These are phyloP conservation scores for Fonsecaea nubica DNA, from an alignment of 2,329 filamentous ascomycete species.

Conservation along the genomic window DNA sequence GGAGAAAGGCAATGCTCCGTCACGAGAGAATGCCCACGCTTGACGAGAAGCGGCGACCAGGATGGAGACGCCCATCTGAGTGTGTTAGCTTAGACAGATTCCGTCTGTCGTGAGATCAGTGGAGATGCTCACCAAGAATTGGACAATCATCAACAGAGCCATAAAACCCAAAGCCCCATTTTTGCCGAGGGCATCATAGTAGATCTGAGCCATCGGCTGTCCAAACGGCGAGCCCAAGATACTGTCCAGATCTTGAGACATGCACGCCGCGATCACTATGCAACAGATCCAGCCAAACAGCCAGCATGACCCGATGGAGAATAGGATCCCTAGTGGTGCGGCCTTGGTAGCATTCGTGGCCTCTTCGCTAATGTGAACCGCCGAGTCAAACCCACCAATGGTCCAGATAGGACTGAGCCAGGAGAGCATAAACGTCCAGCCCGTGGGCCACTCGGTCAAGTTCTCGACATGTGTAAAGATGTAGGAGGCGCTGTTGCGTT, in stretches of 20 bases:
- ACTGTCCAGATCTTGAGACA: conserved; percentile 59
- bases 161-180: conserved; percentile 65
- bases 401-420: conserved; percentile 70
- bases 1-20: conserved; percentile 67
- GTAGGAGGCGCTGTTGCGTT: conserved; percentile 53
- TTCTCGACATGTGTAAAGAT: conserved; percentile 66
- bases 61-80: conserved; percentile 40
- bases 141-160: conserved; percentile 64
- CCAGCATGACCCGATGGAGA: conserved; percentile 63
- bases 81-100: background rate
- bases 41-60: conserved; percentile 66
- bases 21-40: conserved; percentile 68
- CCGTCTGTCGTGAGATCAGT: background rate
- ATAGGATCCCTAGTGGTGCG: conserved; percentile 66
- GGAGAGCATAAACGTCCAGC: conserved; percentile 65
- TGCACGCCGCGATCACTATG: conserved; percentile 65
- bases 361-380: conserved; percentile 64
- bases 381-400: conserved; percentile 60
- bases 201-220: conserved; percentile 63
- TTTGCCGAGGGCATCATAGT: conserved; percentile 37
- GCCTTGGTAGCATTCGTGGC: conserved; percentile 65
- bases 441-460: conserved; percentile 63
- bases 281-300: conserved; percentile 64
- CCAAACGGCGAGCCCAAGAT: conserved; percentile 60
- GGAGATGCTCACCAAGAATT: conserved; percentile 64